These are phyloP conservation scores for Candida hungchunana DNA, from an alignment of 805 yeast genomes.

Conservation along the genomic window DNA sequence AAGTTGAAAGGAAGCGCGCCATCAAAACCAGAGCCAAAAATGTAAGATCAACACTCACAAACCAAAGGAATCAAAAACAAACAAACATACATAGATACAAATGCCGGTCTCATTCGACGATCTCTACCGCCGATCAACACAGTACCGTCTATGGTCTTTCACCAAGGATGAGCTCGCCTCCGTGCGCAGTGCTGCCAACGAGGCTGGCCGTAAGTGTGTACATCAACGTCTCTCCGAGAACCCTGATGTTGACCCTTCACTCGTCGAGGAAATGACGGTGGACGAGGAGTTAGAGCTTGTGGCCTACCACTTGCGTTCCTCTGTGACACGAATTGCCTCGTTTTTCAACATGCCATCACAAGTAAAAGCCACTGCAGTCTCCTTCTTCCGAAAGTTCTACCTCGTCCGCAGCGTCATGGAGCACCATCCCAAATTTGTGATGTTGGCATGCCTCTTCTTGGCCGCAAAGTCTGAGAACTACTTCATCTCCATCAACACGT, in stretches of 20 bases:
- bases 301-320: constrained; percentile 66
- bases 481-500: constrained; percentile 79
- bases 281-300: constrained; percentile 73
- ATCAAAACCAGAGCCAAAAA: too few species aligned
- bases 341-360: constrained; percentile 83
- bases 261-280: constrained; percentile 39
- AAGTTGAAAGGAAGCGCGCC: too few species aligned
- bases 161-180: constrained; percentile 52
- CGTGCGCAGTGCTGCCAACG: constrained; percentile 47
- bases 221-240: constrained; percentile 31
- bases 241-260: constrained; percentile 28
- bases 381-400: constrained; percentile 78
- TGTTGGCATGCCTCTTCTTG: constrained; percentile 78
- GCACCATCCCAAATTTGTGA: constrained; percentile 76
- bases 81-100: background rate
- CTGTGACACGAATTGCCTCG: constrained; percentile 58
- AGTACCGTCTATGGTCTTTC: constrained; percentile 83
- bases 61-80: constrained; percentile 1
- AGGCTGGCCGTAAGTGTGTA: constrained; percentile 41
- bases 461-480: constrained; percentile 93
- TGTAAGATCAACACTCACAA: background rate
- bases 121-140: constrained; percentile 80
- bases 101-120: constrained; percentile 58
- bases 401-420: constrained; percentile 80
- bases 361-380: constrained; percentile 77